Evolutionary conservation across 1,139 yeast genomes (phyloP), one percentile per base, ranked within the genome.

Genomic region (Suhomyces taliae): DNA sequence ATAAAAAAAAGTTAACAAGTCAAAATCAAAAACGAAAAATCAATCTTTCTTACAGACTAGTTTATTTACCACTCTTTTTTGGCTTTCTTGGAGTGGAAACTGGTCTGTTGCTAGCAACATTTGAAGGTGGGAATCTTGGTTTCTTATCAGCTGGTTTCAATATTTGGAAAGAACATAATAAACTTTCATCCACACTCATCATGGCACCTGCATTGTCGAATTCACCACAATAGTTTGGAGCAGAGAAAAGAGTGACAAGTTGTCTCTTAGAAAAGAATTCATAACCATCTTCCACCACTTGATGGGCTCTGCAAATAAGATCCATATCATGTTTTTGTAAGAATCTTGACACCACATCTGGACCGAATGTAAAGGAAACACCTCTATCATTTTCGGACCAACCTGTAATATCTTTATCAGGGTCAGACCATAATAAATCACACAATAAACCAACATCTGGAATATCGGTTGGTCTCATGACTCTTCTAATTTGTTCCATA

Each of bases 381-480:
- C 98, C 98, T 71, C 98, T 86, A 71, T 93, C 98, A 68, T 93
- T 93, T 72, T 93, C 98, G 54, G 95, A 86, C 98, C 98, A 93
- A 12, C 97, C 98, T 39, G 95, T 90, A 58, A 91, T 90, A 70
- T 90, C 97, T 71, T 91, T 90, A 70, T 91, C 98, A 32, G 99
- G 99, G 69, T 93, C 99, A 6, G 97, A 87, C 99, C 99, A 93
- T 61, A 91, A 79, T 67, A 93, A 80, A 71, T 93, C 99, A 74
- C 97, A 91, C 59, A 93, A 79, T 62, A 93, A 79, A 31, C 99
- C 97, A 53, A 89, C 95, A 69, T 93, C 98, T 44, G 99, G 98
- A 61, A 93, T 90, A 75, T 93, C 98, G 39, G 98, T 93, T 54
- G 98, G 98, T 73, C 99, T 85, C 97, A 90, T 91, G 54, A 93